phyloP scores from a whole-genome alignment of 228 moss, liverwort and hornwort species.

The Sphagnum magellanicum region DNA sequence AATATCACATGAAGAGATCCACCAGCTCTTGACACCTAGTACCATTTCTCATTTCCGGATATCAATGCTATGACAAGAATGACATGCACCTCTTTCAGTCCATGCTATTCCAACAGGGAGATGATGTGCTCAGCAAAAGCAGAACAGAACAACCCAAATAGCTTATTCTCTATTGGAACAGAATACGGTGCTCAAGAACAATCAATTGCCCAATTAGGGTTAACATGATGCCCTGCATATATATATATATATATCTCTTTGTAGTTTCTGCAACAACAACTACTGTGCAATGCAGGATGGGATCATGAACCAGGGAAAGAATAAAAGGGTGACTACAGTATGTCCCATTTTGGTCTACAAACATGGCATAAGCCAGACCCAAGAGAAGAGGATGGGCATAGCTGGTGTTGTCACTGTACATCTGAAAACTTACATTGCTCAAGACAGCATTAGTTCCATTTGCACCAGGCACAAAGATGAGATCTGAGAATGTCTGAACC shows the following conservation, averaged over 20 bases:
- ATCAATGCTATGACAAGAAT: background rate
- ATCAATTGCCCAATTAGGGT: no score
- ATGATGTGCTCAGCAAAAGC: no score
- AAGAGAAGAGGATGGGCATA: conserved; percentile 18
- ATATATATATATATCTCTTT: no score
- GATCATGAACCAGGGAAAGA: no score
- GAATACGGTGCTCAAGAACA: no score
- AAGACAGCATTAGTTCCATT: conserved; percentile 7
- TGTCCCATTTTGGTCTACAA: conserved; percentile 9
- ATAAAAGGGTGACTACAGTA: background rate
- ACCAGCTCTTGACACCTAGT: no score
- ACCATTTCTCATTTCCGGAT: no score
- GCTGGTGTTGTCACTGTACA: conserved; percentile 12
- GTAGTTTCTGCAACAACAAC: no score
- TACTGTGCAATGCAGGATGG: no score
- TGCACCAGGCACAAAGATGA: conserved; percentile 14
- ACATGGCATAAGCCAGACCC: conserved; percentile 9
- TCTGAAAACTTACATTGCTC: conserved; percentile 7
- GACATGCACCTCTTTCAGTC: background rate
- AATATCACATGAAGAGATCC: background rate
- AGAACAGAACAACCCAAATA: no score
- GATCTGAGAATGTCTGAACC: conserved; percentile 16
- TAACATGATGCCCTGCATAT: no score
- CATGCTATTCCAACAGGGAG: background rate
- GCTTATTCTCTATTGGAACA: no score